Conservation (phyloP, 176 grass and related monocot species). For the Triticum dicoccoides region DNA sequence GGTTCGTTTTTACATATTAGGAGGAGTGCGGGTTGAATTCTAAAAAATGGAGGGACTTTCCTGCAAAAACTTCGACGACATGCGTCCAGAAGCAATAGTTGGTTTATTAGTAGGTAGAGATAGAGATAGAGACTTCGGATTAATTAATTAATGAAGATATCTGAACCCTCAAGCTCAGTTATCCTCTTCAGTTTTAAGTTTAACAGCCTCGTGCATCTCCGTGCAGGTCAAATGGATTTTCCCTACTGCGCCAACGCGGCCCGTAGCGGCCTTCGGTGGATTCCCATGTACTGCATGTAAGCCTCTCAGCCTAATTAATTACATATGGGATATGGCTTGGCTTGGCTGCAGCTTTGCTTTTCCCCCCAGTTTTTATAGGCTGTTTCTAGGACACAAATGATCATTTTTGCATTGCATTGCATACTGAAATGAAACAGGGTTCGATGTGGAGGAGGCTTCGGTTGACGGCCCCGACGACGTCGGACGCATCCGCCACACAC, state of each 20-base stretch:
- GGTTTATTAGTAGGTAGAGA: too few species aligned
- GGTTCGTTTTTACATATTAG: too few species aligned
- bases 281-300: constrained; percentile 96
- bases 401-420: neutral
- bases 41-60: too few species aligned
- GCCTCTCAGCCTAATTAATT: constrained; percentile 24
- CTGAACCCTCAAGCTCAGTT: neutral
- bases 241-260: constrained; percentile 77
- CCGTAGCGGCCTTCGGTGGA: constrained; percentile 84
- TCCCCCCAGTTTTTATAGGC: too few species aligned
- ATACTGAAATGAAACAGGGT: constrained; percentile 54
- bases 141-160: constrained; percentile 1
- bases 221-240: constrained; percentile 98
- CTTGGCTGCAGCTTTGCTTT: too few species aligned
- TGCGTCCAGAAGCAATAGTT: too few species aligned
- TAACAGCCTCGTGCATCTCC: neutral
- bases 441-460: constrained; percentile 77
- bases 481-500: constrained; percentile 72
- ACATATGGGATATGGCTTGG: too few species aligned
- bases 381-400: neutral
- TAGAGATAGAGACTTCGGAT: too few species aligned
- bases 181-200: neutral
- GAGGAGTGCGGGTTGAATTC: too few species aligned
- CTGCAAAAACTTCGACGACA: too few species aligned
- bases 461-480: constrained; percentile 77